Base-by-base conservation (phyloP, 164 flowering plant species). In the Aristolochia californica region DNA sequence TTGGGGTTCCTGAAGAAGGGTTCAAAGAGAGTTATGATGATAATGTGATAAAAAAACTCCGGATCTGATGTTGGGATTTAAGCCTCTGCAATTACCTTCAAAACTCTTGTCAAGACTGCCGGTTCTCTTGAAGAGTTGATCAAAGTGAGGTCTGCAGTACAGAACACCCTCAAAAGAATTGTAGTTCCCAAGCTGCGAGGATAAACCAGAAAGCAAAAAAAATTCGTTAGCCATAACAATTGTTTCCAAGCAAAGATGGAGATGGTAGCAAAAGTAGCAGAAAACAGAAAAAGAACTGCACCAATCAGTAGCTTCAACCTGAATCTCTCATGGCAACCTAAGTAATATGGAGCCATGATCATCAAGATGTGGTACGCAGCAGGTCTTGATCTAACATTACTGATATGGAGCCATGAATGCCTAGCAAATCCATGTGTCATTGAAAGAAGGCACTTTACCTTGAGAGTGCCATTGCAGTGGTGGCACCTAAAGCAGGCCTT, bases 31-130 rank as follows among this genome's bases (percentile, higher is more conserved):
- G 12, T 43, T 13, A 24, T 24, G n/a, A 57, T 2, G 57, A 43
- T 3, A 57, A 56, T 8, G 14, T 43, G 50, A 2, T 44, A 23
- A 44, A 23, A 44, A 17, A 4, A 17, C 8, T 34, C 11, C 11
- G 12, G 38, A 59, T 21, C 27, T n/a, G 15, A 9, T 48, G 22
- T 28, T 30, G 54, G 49, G 22, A 34, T 17, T 45, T 26, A 16
- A 20, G 20, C 14, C 16, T 13, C 23, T 2, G 10, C 22, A 27
- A 40, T 60, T 74, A 89, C 97, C 97, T 74, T 91, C 96, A 61
- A 91, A 91, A 72, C 97, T 91, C 62, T 91, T 91, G 65, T 88
- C 94, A 16, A 91, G 78, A 51, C 97, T 91, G 45, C 97, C 97
- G 43, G 97, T 91, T 68, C 83, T 74, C 69, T 91, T 91, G 78